phyloP scores from a whole-genome alignment of 2,329 filamentous ascomycete species.

The Ophiostoma tasmaniense region DNA sequence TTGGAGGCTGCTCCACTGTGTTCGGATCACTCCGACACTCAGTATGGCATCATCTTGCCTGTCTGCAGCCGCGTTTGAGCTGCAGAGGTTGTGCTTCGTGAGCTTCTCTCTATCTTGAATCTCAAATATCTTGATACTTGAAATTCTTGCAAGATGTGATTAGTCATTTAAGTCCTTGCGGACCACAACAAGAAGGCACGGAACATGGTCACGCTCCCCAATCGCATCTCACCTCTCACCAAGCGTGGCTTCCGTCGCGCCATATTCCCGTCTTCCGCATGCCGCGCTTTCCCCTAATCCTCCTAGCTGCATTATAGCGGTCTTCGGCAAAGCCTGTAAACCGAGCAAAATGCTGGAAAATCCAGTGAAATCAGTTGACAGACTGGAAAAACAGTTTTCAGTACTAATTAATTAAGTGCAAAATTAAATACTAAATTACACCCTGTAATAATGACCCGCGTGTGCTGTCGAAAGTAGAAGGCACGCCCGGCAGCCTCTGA shows the following conservation, averaged over 20 bases:
- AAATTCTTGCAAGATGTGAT: background rate
- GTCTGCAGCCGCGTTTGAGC: background rate
- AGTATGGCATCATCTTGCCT: constrained; percentile 3
- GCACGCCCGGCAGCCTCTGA: background rate
- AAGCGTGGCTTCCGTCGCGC: background rate
- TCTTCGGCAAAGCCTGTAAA: constrained; percentile 5
- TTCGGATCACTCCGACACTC: background rate
- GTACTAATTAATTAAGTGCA: background rate
- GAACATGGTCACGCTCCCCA: background rate
- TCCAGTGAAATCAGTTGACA: background rate
- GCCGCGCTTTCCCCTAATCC: constrained; percentile 11
- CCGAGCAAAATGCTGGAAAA: background rate
- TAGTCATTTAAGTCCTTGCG: background rate
- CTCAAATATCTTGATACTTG: background rate
- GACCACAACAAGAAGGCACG: background rate
- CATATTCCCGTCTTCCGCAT: constrained; percentile 4
- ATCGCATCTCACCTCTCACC: background rate
- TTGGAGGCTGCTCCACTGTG: background rate
- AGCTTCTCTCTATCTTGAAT: background rate
- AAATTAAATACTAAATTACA: background rate
- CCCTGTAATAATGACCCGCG: background rate
- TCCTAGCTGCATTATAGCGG: constrained; percentile 8
- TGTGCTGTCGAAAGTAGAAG: background rate
- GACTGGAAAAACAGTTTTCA: background rate
- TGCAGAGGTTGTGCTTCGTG: background rate